Percentiles rank a stretch among this genome's conserved stretches.
phyloP scores from a whole-genome alignment of 345 rosid species.

The Gossypium thurberi region DNA sequence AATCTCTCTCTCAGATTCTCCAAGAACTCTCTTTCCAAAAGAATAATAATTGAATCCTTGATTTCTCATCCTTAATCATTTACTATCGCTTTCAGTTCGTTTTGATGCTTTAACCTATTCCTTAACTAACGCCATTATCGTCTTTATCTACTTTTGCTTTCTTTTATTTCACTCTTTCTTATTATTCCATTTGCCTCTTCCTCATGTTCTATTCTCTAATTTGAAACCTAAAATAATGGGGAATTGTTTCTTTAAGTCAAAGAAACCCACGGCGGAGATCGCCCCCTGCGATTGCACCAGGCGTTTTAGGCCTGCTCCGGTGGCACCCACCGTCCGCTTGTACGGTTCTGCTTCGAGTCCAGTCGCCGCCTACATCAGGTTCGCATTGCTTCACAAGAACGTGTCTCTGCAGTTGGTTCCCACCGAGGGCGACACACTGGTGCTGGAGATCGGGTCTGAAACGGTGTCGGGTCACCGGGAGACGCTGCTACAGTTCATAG shows the following conservation, averaged over 20 bases:
- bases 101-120: conserved; percentile 1
- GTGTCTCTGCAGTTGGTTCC: conserved; percentile 37
- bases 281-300: conserved; percentile 38
- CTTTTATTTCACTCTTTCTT: neutral
- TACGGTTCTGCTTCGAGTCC: conserved; percentile 31
- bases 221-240: conserved; percentile 34
- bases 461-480: conserved; percentile 40
- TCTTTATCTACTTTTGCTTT: neutral
- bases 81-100: neutral
- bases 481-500: conserved; percentile 42
- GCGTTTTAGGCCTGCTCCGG: conserved; percentile 14
- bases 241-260: conserved; percentile 28
- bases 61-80: neutral
- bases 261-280: conserved; percentile 43
- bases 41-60: neutral
- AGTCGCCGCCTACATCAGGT: conserved; percentile 39
- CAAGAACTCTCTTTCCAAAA: neutral
- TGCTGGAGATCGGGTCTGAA: conserved; percentile 45
- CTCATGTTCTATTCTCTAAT: neutral
- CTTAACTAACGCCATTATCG: conserved; percentile 1
- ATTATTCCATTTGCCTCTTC: neutral
- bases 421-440: conserved; percentile 17
- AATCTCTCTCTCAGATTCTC: neutral
- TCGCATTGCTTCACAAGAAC: conserved; percentile 49
- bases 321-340: conserved; percentile 24